Base-by-base conservation (phyloP, 2,329 filamentous ascomycete genomes). In the Chaetomiaceae sp. region DNA sequence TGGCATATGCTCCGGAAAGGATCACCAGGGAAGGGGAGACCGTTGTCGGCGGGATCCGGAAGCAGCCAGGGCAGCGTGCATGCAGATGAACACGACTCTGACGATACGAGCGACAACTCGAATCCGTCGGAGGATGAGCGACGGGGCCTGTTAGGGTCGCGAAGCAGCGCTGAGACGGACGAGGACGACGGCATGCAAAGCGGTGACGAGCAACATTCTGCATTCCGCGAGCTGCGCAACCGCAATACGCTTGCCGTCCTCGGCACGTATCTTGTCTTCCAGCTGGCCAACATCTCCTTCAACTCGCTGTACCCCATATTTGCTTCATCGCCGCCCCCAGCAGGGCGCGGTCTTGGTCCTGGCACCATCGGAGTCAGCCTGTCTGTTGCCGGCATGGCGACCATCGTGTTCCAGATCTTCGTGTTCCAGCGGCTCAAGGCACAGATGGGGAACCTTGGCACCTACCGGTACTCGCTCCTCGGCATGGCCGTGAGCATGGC, bases 231-330 rank as follows among this genome's bases (percentile, higher is more conserved):
- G 35, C 60, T 95, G 2, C 74, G 91, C 41, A 95, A 87, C 59
- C 76, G 82, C 47, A 89, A 93, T 49, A 95, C 89, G 0, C 64
- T 96, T 11, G 71, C 94, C 3, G 76, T 98, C 0, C 76, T 98
- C 6, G 64, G 79, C 42, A 94, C 90, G 0, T 97, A 95, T 60
- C 78, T 96, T 35, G 84, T 97, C 40, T 98, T 97, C 62, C 90
- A 96, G 60, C 75, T 98, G 5, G 83, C 86, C 50, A 97, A 97
- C 64, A 88, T 96, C 55, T 89, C 88, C 3, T 98, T 90, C 75
- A 96, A 95, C 66, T 91, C 88, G 15, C 72, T 98, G 0, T 98
- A 94, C 59, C 93, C 93, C 1, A 91, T 97, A 44, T 98, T 97
- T 58, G 87, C 84, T 1, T 83, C 90, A 45, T 81, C 85, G 0